Base-by-base conservation (phyloP, 2,329 filamentous ascomycete genomes). In the Colletotrichum sp. region DNA sequence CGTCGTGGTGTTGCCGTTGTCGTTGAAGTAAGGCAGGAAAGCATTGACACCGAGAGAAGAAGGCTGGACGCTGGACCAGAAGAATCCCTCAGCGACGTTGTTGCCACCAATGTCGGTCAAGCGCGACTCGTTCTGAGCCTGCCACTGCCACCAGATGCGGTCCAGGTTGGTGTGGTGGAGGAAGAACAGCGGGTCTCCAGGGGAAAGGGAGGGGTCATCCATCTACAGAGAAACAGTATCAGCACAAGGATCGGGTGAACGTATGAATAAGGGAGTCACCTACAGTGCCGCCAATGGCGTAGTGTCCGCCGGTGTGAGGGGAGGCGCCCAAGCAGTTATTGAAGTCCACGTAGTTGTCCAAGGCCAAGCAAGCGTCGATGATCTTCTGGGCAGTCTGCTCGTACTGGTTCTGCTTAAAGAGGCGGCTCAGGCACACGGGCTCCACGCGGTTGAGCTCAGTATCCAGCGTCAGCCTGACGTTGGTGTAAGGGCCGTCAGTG, bases 401-500 rank as follows among this genome's bases (percentile, higher is more conserved):
- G 24, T 69, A 77, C 24, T 75, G 36, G 26, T 34, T n/a, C 26
- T 77, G 71, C 13, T 75, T 75, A 10, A 77, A 55, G 26, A 39
- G 59, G 9, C 55, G 52, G 24, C 32, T 26, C 39, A 77, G 66
- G n/a, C 75, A 77, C 3, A 49, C 12, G 12, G 57, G 34, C 18
- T 28, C 71, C 16, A 52, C 71, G 4, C 75, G 62, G 12, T 68
- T 30, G 6, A 77, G 71, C 36, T 77, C 24, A 6, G 57, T 62
- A 30, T 74, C 52, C 0, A 77, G 21, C 8, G 68, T 39, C 30
- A 64, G 28, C 2, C 16, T 21, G 13, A 77, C 10, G 0, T 79
- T 77, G 1, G 77, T 78, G 57, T 80, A 83, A 0, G 81, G 80
- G 1, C 82, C 81, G 4, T 60, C 78, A 44, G 77, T 68, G 18